Conservation (phyloP, 106 monocot species). For the Narthecium ossifragum region DNA sequence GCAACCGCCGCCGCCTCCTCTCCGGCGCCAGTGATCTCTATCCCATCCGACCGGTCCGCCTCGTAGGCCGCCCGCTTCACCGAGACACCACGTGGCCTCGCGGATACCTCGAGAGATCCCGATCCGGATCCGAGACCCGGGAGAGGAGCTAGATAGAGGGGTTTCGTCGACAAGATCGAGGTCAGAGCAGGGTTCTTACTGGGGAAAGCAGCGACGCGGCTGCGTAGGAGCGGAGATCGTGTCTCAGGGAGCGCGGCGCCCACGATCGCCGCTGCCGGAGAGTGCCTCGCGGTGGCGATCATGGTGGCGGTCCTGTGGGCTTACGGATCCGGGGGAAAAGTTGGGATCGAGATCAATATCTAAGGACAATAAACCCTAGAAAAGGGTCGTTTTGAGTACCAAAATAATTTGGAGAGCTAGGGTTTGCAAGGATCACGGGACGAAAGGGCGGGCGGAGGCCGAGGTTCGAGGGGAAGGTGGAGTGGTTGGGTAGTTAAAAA, state of each 20-base stretch:
- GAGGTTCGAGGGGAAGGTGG: too few relatives aligned
- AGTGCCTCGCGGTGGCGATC: neutral
- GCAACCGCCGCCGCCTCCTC: constrained; percentile 14
- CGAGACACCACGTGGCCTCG: neutral
- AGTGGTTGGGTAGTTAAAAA: too few relatives aligned
- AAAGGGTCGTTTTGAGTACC: too few relatives aligned
- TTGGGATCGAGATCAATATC: too few relatives aligned
- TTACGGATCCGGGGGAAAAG: too few relatives aligned
- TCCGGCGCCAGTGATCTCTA: constrained; percentile 4
- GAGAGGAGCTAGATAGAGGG: neutral
- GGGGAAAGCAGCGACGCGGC: neutral
- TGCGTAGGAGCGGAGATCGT: neutral
- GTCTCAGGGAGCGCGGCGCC: neutral
- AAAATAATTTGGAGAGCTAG: too few relatives aligned
- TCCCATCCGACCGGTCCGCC: constrained; percentile 23
- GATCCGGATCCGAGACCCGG: constrained; percentile 3
- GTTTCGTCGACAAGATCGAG: neutral
- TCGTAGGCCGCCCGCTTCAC: constrained; percentile 19
- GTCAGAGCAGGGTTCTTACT: neutral
- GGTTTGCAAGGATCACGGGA: too few relatives aligned
- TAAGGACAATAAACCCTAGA: too few relatives aligned
- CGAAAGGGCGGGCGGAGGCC: too few relatives aligned
- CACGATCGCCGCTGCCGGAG: neutral
- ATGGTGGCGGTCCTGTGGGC: neutral
- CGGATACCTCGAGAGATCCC: too few relatives aligned